phyloP scores from a whole-genome alignment of 192 early-diverging fungal species.

The Coemansia pectinata region DNA sequence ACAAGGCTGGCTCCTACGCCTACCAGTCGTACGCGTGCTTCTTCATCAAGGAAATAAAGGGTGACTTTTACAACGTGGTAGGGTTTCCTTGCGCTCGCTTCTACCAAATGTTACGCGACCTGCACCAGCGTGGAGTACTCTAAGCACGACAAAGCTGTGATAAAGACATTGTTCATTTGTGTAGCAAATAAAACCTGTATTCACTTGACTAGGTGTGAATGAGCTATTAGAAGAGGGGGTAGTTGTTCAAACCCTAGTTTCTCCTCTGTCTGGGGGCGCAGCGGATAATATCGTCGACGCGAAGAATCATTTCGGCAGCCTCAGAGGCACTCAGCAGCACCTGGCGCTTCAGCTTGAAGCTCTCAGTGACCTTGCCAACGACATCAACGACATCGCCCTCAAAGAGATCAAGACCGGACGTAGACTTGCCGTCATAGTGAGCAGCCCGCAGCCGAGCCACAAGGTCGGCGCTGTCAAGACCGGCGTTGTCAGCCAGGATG shows the following conservation, averaged over 20 bases:
- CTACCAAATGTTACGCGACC: constrained; percentile 44
- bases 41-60: constrained; percentile 72
- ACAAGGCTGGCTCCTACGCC: constrained; percentile 86
- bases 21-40: constrained; percentile 76
- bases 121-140: constrained; percentile 21
- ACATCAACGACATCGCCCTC: constrained; percentile 80
- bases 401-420: constrained; percentile 86
- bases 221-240: background rate
- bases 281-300: constrained; percentile 98
- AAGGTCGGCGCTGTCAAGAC: constrained; percentile 92
- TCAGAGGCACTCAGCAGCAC: constrained; percentile 92
- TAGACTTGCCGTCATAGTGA: constrained; percentile 81
- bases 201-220: background rate
- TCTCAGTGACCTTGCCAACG: constrained; percentile 87
- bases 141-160: background rate
- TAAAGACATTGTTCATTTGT: background rate
- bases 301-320: constrained; percentile 96
- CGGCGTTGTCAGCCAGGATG: constrained; percentile 96
- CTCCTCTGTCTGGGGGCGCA: constrained; percentile 70
- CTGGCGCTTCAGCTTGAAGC: constrained; percentile 94
- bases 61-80: constrained; percentile 84
- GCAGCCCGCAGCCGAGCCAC: constrained; percentile 91
- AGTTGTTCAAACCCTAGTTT: constrained; percentile 4
- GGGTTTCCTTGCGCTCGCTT: constrained; percentile 54
- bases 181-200: background rate